phyloP scores from a whole-genome alignment of 139 green algal genomes.

The Marvania coccoides region DNA sequence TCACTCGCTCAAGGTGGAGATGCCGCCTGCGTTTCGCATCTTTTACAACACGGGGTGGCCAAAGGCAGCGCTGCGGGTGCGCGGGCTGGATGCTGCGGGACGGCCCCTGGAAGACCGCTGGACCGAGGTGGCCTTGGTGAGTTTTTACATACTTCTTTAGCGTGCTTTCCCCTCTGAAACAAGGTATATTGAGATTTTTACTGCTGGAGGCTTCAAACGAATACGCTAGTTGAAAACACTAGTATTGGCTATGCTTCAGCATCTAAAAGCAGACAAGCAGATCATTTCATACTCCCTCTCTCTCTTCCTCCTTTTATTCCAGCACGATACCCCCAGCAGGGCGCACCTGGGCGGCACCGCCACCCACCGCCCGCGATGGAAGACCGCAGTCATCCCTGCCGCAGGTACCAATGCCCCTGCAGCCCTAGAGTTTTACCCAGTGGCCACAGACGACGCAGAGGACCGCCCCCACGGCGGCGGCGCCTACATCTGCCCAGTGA shows the following conservation, averaged over 20 bases:
- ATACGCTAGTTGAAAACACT: too few relatives aligned
- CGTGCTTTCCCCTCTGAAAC: too few relatives aligned
- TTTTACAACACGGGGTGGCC: slow-evolving; percentile 56
- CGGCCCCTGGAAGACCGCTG: slow-evolving; percentile 32
- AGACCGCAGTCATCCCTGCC: not conserved
- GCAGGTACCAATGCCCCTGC: not conserved
- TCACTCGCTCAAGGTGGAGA: slow-evolving; percentile 32
- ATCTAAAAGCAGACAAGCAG: too few relatives aligned
- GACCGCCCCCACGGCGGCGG: slow-evolving; percentile 16
- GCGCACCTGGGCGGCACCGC: not conserved
- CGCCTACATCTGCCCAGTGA: slow-evolving; percentile 30
- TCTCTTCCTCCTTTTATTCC: too few relatives aligned
- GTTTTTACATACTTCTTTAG: too few relatives aligned
- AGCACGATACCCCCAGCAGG: not conserved
- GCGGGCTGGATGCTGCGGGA: slow-evolving; percentile 2
- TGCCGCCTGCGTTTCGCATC: slow-evolving; percentile 33
- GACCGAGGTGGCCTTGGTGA: not conserved
- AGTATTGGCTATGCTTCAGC: too few relatives aligned
- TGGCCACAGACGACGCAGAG: slow-evolving; percentile 22
- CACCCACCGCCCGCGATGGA: not conserved
- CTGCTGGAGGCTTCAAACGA: too few relatives aligned
- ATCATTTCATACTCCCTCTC: too few relatives aligned
- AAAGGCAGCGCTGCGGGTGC: slow-evolving; percentile 23
- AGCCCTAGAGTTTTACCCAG: slow-evolving; percentile 34
- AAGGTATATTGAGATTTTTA: too few relatives aligned